Percentiles rank a stretch among this genome's conserved stretches.
Evolutionary conservation across 208 protist genomes (phyloP).

Genomic region (Wallacemonas sp.): DNA sequence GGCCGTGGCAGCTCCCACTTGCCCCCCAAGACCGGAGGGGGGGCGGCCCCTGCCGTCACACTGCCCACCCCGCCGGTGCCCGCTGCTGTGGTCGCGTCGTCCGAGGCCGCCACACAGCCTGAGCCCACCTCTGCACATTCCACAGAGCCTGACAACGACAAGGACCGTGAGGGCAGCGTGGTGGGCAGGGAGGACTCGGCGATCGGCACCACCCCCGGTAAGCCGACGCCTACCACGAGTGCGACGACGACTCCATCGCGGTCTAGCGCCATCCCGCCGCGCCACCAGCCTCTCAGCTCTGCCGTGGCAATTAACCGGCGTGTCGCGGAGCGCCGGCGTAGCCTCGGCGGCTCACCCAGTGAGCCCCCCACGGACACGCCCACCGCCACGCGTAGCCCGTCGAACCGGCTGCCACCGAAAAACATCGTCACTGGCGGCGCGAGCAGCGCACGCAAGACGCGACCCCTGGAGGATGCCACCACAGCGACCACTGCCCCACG

Average conservation of each 20-base stretch:
- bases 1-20: slow-evolving; percentile 1
- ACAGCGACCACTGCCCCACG: neutral
- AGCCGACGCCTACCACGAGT: neutral
- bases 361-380: neutral
- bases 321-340: slow-evolving; percentile 3
- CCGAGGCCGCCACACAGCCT: neutral
- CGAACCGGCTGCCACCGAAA: slow-evolving; percentile 7
- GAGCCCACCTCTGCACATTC: neutral
- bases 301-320: slow-evolving; percentile 6
- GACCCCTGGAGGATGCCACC: neutral
- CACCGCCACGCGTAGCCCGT: neutral
- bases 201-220: neutral
- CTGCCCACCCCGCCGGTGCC: neutral
- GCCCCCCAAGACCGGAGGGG: neutral
- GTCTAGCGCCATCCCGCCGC: neutral
- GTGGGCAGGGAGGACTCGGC: neutral
- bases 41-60: neutral
- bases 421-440: slow-evolving; percentile 1
- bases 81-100: neutral
- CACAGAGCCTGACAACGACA: neutral
- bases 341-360: neutral
- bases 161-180: neutral
- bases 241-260: neutral
- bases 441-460: neutral
- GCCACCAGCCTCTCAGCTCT: slow-evolving; percentile 3